These are phyloP conservation scores for Diaporthe vaccinii DNA, from an alignment of 2,329 filamentous ascomycete genomes.

Conservation along the genomic window DNA sequence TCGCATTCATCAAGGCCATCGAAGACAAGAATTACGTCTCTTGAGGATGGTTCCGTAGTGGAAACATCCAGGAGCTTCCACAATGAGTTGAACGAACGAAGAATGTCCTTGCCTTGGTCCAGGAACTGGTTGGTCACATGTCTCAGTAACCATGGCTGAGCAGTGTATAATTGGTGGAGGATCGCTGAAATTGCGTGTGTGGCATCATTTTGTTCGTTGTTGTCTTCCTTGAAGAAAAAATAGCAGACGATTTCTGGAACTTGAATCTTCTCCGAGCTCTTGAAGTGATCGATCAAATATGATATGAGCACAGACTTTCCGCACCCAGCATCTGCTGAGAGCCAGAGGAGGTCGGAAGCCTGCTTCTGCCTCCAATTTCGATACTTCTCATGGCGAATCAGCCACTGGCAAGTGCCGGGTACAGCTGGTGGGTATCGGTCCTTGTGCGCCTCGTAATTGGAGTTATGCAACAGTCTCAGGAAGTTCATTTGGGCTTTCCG, in stretches of 20 bases:
- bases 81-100: constrained; percentile 18
- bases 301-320: constrained; percentile 41
- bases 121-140: background rate
- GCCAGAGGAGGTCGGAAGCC: constrained; percentile 38
- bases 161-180: constrained; percentile 40
- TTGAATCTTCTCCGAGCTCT: constrained; percentile 7
- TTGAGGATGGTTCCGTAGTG: constrained; percentile 12
- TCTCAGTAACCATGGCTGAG: constrained; percentile 25
- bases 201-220: constrained; percentile 38
- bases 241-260: constrained; percentile 40
- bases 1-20: constrained; percentile 44
- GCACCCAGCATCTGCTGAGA: constrained; percentile 42
- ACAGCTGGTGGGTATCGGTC: constrained; percentile 39
- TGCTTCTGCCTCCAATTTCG: constrained; percentile 22
- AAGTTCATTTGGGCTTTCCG: constrained; percentile 2
- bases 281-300: constrained; percentile 40
- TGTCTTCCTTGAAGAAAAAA: constrained; percentile 43
- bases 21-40: constrained; percentile 42
- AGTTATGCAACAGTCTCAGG: constrained; percentile 8
- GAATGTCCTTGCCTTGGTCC: constrained; percentile 6
- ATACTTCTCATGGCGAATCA: constrained; percentile 38
- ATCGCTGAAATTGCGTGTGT: constrained; percentile 27
- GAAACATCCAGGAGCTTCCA: constrained; percentile 31
- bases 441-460: constrained; percentile 37
- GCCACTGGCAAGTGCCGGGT: constrained; percentile 41